Evolutionary conservation across 768 basidiomycete genomes (phyloP), one percentile per base, ranked within the genome.

Genomic region (Suillus decipiens): DNA sequence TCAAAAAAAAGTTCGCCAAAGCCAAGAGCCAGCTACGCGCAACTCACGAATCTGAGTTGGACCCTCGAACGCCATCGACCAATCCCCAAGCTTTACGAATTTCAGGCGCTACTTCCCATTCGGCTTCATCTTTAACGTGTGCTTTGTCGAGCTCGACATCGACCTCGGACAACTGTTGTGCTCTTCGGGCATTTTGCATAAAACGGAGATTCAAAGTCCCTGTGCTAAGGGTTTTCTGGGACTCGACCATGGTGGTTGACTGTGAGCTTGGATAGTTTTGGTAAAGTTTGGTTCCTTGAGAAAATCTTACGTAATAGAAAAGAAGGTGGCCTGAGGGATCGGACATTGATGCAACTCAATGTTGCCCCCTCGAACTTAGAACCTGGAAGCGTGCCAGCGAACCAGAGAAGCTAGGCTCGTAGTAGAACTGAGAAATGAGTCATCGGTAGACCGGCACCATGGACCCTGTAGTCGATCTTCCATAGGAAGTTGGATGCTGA

Each of bases 111-210:
- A 90, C 78, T 67, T 86, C 83, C 89, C 89, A 90, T 69, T 87
- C 79, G 0, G 81, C 86, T 58, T 88, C 86, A 69, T 89, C 87
- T 68, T 83, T 80, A 33, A 87, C 79, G 67, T 80, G 80, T 3
- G 86, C 84, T 56, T 81, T 80, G 53, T 85, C 83, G 1, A 78
- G 73, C 66, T 85, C 80, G 17, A 82, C 81, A 62, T 85, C 80
- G 15, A 82, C 81, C 62, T 79, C 79, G 31, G 82, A 78, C 17
- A 82, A 69, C 15, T 83, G 79, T 64, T 86, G 85, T 24, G 82
- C 78, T 1, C 84, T 80, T 2, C 84, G 82, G 0, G 88, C 85
- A 75, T 88, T 88, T 72, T 88, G 89, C 89, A 90, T 90, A 71
- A 90, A 90, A 2, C 84, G 83, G 50, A 90, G 79, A 67, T 84